These are phyloP conservation scores for Seiridium cupressi DNA, from an alignment of 2,329 filamentous ascomycete species.

Conservation along the genomic window DNA sequence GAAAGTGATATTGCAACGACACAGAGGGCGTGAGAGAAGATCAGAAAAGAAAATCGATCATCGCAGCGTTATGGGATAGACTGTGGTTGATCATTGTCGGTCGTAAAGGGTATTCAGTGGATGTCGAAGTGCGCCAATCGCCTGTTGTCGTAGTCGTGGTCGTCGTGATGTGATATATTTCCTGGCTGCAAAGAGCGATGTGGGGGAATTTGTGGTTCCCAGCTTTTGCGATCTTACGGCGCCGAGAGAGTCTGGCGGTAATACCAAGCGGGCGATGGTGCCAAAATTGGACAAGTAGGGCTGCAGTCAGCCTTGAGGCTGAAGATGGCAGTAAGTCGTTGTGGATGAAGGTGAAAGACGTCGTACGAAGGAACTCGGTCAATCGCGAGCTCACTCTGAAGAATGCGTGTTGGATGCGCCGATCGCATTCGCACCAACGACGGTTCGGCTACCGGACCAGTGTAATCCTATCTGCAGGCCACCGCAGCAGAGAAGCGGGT, in stretches of 20 bases:
- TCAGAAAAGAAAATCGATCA: slow-evolving; percentile 56
- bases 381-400: neutral
- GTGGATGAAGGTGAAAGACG: slow-evolving; percentile 9
- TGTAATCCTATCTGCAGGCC: too few relatives aligned
- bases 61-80: slow-evolving; percentile 48
- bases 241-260: neutral
- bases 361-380: slow-evolving; percentile 13
- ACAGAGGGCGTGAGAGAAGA: slow-evolving; percentile 29
- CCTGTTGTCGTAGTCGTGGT: slow-evolving; percentile 12
- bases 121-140: slow-evolving; percentile 21
- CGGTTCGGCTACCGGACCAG: neutral
- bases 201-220: slow-evolving; percentile 6
- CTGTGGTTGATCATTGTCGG: slow-evolving; percentile 57
- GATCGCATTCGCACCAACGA: neutral
- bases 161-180: slow-evolving; percentile 10
- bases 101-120: slow-evolving; percentile 28
- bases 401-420: neutral
- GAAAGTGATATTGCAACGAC: slow-evolving; percentile 16
- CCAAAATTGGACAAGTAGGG: slow-evolving; percentile 18
- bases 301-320: slow-evolving; percentile 21
- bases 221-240: neutral
- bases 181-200: slow-evolving; percentile 6
- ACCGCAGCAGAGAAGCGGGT: too few relatives aligned
- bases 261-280: slow-evolving; percentile 14
- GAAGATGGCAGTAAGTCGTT: slow-evolving; percentile 13